Evolutionary conservation across 352 stramenopile species (phyloP).

Genomic region (Pythium dissotocum): DNA sequence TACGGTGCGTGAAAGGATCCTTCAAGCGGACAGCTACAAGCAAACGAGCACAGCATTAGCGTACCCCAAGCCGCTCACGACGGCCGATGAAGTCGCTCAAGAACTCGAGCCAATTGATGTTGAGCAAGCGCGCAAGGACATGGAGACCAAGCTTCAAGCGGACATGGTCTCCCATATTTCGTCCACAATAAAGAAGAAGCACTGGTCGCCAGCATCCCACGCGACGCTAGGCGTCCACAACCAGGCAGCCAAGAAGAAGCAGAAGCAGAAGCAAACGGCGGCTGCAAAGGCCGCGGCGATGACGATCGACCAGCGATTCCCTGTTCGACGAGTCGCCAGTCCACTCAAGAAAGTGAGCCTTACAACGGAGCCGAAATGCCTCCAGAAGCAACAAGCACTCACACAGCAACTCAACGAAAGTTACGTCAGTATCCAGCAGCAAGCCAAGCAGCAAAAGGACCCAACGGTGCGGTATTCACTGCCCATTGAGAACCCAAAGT

Average conservation of each 20-base stretch:
- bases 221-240: constrained; percentile 12
- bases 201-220: constrained; percentile 50
- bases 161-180: background rate
- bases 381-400: constrained; percentile 34
- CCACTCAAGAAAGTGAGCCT: constrained; percentile 28
- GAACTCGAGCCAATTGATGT: constrained; percentile 21
- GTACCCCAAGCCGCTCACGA: constrained; percentile 16
- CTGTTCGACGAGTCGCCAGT: constrained; percentile 26
- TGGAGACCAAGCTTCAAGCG: constrained; percentile 18
- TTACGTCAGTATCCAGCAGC: constrained; percentile 33
- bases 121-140: constrained; percentile 21
- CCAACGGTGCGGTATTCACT: constrained; percentile 47
- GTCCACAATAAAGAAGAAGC: constrained; percentile 7
- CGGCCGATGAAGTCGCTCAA: background rate
- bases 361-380: constrained; percentile 27
- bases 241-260: constrained; percentile 16
- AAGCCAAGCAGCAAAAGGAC: constrained; percentile 41
- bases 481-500: constrained; percentile 42
- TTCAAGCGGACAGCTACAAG: constrained; percentile 11
- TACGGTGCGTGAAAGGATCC: constrained; percentile 32
- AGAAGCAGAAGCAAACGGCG: constrained; percentile 15
- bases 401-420: constrained; percentile 31
- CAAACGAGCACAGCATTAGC: constrained; percentile 14
- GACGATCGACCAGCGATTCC: constrained; percentile 32
- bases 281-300: background rate